phyloP scores from a whole-genome alignment of 768 basidiomycete genomes.

The Trametes meyenii region DNA sequence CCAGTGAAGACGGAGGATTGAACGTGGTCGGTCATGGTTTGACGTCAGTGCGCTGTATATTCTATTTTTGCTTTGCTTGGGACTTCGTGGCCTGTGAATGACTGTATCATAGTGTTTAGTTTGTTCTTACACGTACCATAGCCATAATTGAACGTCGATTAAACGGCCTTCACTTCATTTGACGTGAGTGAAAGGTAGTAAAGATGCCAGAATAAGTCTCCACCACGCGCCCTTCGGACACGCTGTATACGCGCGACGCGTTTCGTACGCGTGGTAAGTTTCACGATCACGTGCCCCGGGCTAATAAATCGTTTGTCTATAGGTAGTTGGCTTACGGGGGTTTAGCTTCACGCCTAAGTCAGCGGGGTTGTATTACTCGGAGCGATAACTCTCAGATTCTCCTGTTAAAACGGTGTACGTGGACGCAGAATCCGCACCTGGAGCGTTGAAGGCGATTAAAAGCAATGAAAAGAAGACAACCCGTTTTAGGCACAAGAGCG shows the following conservation, averaged over 20 bases:
- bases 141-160: not conserved
- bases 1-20: constrained; percentile 12
- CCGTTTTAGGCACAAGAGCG: constrained; percentile 15
- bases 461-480: not conserved
- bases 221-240: not conserved
- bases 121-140: not conserved
- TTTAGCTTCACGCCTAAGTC: too few species aligned
- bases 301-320: too few species aligned
- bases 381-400: too few species aligned
- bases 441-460: not conserved
- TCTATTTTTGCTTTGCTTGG: not conserved
- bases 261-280: not conserved
- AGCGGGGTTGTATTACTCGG: too few species aligned
- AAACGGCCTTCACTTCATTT: not conserved
- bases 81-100: not conserved
- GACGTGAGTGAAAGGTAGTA: too few species aligned
- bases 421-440: not conserved
- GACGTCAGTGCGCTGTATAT: not conserved
- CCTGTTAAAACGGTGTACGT: too few species aligned
- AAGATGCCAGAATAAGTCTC: too few species aligned
- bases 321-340: too few species aligned
- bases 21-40: not conserved
- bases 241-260: constrained; percentile 1
- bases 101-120: not conserved
- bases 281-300: not conserved